Evolutionary conservation across 2,329 filamentous ascomycete genomes (phyloP), one percentile per base, ranked within the genome.

Genomic region (Aureobasidium melanogenum): DNA sequence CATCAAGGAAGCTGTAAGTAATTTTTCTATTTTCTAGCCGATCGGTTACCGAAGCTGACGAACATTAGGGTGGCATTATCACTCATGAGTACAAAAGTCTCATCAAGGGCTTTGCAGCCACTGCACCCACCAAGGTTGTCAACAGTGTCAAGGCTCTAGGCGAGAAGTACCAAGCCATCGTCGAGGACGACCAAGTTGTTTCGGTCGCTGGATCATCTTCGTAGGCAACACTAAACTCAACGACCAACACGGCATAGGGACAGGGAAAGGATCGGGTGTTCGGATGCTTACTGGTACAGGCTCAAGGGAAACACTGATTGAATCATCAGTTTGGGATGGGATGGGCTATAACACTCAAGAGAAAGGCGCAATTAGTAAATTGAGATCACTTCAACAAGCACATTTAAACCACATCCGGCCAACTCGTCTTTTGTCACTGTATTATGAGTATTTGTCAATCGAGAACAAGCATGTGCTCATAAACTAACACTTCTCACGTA

Each of bases 111-210:
- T 70, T 69, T 51, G 66, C 67, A 12, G 67, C 87, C 56, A 84
- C 87, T 65, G 86, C 87, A 36, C 85, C 90, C 1, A 83, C 84
- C 62, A 84, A 85, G 67, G 82, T 85, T 22, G 79, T 96, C 61
- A 80, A 89, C 63, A 80, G 80, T 5, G 82, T 96, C 32, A 82
- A 86, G 67, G 77, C 83, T 1, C 79, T 83, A 75, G 77, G 78
- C 60, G 72, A 82, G 63, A 86, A 85, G 74, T 54, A 61, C 41
- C 77, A 83, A 56, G 84, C 86, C 1, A 72, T 80, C 32, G 84
- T 97, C 64, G 91, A 96, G 74, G 85, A 92, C 69, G 91, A 96
- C 70, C 78, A 88, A 69, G 75, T 86, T 28, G 82, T 94, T 17
- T 60, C 63, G 3, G 41, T 56, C 9, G 60, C 50, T 32, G 60